Conservation (phyloP, 352 stramenopile genomes). For the Salisapilia sapeloensis region DNA sequence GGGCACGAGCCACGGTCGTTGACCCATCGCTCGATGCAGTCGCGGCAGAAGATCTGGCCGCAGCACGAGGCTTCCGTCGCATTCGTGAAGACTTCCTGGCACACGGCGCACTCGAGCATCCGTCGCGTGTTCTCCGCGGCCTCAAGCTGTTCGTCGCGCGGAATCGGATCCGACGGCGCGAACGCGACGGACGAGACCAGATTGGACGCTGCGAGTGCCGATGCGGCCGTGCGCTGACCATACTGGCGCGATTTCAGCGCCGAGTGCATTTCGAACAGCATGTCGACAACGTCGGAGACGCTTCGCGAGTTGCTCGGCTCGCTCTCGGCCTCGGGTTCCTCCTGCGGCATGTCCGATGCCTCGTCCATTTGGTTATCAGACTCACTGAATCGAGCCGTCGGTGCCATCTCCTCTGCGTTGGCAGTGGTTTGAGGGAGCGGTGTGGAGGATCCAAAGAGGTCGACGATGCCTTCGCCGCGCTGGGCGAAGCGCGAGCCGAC, state of each 20-base stretch:
- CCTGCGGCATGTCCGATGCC: conserved; percentile 9
- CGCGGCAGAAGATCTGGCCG: conserved; percentile 74
- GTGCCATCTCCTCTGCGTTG: conserved; percentile 4
- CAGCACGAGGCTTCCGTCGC: conserved; percentile 69
- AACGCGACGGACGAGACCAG: conserved; percentile 54
- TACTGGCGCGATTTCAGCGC: conserved; percentile 61
- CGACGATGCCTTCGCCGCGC: conserved; percentile 48
- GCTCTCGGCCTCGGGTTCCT: conserved; percentile 7
- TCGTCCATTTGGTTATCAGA: conserved; percentile 17
- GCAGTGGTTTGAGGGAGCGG: neutral
- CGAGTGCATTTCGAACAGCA: conserved; percentile 76
- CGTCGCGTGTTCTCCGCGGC: conserved; percentile 64
- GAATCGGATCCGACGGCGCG: conserved; percentile 24
- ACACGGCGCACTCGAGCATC: conserved; percentile 79
- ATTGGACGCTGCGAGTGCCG: conserved; percentile 53
- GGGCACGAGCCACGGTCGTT: conserved; percentile 62
- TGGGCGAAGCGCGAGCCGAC: conserved; percentile 47
- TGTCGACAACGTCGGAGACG: conserved; percentile 61
- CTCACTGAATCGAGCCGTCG: conserved; percentile 4
- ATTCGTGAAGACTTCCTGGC: conserved; percentile 59
- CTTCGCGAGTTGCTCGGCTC: conserved; percentile 9
- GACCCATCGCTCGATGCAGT: conserved; percentile 72
- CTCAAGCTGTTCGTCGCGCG: conserved; percentile 61
- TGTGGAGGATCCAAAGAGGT: conserved; percentile 21
- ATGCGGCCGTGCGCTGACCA: conserved; percentile 59